phyloP scores from a whole-genome alignment of 257 asterid genomes.

The Jacaranda mimosifolia region DNA sequence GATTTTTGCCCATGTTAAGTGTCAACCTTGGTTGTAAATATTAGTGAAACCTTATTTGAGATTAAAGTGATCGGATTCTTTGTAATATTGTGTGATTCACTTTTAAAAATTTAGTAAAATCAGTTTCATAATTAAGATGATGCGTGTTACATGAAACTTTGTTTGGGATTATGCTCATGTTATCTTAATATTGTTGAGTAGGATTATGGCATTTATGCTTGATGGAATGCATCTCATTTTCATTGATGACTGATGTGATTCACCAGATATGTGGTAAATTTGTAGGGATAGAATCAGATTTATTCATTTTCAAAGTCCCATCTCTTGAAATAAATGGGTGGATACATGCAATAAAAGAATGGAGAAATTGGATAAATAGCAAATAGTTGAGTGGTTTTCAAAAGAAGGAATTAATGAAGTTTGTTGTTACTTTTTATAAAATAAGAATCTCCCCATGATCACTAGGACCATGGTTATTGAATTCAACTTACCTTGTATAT shows the following conservation, averaged over 20 bases:
- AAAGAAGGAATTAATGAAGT: constrained; percentile 12
- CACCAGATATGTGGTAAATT: constrained; percentile 29
- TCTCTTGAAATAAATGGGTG: constrained; percentile 32
- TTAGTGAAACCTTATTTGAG: constrained; percentile 29
- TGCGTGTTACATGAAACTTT: constrained; percentile 5
- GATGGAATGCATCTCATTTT: constrained; percentile 19
- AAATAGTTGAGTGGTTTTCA: constrained; percentile 14
- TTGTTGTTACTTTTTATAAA: constrained; percentile 29
- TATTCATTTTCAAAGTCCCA: constrained; percentile 30
- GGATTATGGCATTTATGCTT: constrained; percentile 28
- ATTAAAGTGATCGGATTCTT: constrained; percentile 37
- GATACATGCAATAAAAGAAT: constrained; percentile 1
- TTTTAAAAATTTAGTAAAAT: constrained; percentile 25
- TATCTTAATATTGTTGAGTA: constrained; percentile 21
- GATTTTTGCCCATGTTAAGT: neutral
- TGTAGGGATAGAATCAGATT: constrained; percentile 38
- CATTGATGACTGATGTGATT: constrained; percentile 31
- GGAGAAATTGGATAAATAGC: constrained; percentile 16
- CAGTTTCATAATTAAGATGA: constrained; percentile 23
- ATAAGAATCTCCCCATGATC: constrained; percentile 18
- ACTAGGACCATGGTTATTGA: constrained; percentile 3
- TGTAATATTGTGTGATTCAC: constrained; percentile 24
- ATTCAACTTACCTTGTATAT: constrained; percentile 11
- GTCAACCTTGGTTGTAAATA: neutral
- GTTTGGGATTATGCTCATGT: constrained; percentile 33